These are phyloP conservation scores for Elsinoe australis DNA, from an alignment of 2,329 filamentous ascomycete species.

Conservation along the genomic window DNA sequence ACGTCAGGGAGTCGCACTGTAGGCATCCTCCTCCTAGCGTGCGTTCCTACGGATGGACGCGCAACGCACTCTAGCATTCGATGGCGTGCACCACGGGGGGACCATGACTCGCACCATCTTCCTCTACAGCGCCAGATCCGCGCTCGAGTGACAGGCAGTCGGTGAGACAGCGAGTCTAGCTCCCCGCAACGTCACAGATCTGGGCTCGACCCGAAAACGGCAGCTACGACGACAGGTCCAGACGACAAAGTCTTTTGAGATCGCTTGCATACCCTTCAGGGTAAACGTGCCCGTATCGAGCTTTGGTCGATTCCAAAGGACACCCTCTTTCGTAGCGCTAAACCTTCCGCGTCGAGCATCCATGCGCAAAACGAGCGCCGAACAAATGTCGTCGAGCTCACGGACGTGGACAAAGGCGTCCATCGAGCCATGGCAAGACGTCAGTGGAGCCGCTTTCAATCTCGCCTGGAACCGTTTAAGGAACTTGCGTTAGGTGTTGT, in stretches of 20 bases:
- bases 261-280: neutral
- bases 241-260: neutral
- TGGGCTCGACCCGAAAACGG: slow-evolving; percentile 3
- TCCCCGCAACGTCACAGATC: slow-evolving; percentile 15
- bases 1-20: neutral
- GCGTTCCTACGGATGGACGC: neutral
- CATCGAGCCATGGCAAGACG: neutral
- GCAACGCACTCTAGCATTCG: slow-evolving; percentile 5
- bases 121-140: neutral
- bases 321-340: neutral
- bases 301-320: neutral
- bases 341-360: slow-evolving; percentile 5
- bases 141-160: slow-evolving; percentile 1
- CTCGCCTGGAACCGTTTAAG: slow-evolving; percentile 15
- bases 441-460: slow-evolving; percentile 15
- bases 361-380: neutral
- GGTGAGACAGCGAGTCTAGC: slow-evolving; percentile 2
- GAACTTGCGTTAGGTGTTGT: slow-evolving; percentile 11
- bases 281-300: neutral
- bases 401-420: slow-evolving; percentile 4
- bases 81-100: slow-evolving; percentile 1
- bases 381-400: slow-evolving; percentile 1
- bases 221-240: neutral
- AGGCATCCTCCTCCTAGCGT: neutral
- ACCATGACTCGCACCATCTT: slow-evolving; percentile 3